Conservation (phyloP, 2,329 filamentous ascomycete species). For the Chaetomium olivaceum region DNA sequence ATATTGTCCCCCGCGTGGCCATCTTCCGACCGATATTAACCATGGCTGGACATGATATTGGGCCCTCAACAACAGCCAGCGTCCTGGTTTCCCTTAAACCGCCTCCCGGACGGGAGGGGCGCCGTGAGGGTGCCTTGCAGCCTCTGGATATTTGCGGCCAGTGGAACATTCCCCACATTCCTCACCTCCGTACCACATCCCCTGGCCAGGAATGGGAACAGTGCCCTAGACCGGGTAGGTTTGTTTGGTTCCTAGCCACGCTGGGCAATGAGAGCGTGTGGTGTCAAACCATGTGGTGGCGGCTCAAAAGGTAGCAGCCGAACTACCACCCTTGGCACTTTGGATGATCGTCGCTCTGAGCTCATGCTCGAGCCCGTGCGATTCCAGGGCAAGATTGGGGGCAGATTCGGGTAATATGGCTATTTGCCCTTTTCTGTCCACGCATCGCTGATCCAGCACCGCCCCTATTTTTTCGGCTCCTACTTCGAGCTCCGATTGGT, state of each 20-base stretch:
- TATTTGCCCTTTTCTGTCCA: constrained; percentile 34
- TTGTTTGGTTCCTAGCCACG: constrained; percentile 13
- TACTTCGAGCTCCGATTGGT: constrained; percentile 29
- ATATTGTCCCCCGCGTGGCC: constrained; percentile 26
- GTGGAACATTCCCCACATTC: constrained; percentile 29
- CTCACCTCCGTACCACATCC: constrained; percentile 6
- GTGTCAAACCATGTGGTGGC: neutral
- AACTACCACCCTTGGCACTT: constrained; percentile 31
- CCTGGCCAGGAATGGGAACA: constrained; percentile 19
- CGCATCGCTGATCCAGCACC: constrained; percentile 26
- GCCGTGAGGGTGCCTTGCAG: neutral
- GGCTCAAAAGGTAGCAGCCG: constrained; percentile 20
- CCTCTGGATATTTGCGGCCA: constrained; percentile 21
- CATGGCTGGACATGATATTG: constrained; percentile 26
- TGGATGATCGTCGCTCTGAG: constrained; percentile 27
- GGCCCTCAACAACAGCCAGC: constrained; percentile 20
- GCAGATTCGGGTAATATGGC: constrained; percentile 33
- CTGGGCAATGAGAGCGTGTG: constrained; percentile 4
- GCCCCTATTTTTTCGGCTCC: constrained; percentile 17
- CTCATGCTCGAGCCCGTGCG: constrained; percentile 17
- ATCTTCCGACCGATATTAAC: constrained; percentile 32
- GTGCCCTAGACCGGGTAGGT: neutral
- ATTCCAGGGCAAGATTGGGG: constrained; percentile 20
- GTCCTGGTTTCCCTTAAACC: constrained; percentile 4
- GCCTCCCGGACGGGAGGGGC: neutral